These are phyloP conservation scores for Microcera coccophila DNA, from an alignment of 2,329 filamentous ascomycete species.

Conservation along the genomic window DNA sequence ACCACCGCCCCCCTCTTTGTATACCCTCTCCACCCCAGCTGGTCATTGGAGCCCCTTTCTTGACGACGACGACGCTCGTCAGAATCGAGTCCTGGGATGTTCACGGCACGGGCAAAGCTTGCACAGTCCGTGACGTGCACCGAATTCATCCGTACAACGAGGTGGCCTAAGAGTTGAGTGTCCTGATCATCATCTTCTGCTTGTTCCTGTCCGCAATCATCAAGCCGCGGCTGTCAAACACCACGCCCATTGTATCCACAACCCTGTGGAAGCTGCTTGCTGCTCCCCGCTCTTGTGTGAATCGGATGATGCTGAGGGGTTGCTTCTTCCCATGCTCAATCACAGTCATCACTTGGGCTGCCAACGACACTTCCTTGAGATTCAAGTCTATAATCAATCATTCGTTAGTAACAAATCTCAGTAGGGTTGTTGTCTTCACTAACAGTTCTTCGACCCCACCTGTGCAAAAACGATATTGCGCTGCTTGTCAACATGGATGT, in stretches of 20 bases:
- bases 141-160: too few species aligned
- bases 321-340: conserved; percentile 78
- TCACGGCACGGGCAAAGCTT: too few species aligned
- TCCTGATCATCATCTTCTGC: conserved; percentile 70
- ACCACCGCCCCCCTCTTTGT: not conserved
- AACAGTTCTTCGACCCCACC: conserved; percentile 74
- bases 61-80: not conserved
- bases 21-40: not conserved
- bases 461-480: conserved; percentile 76
- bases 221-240: conserved; percentile 62
- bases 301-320: conserved; percentile 74
- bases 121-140: too few species aligned
- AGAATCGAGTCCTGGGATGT: too few species aligned
- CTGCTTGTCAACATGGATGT: conserved; percentile 74
- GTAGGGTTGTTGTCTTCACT: conserved; percentile 32
- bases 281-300: conserved; percentile 88
- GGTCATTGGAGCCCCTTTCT: not conserved
- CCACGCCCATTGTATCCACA: conserved; percentile 68
- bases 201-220: conserved; percentile 65
- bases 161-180: conserved; percentile 46
- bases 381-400: conserved; percentile 57
- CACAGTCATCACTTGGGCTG: conserved; percentile 81
- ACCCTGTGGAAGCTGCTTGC: conserved; percentile 85
- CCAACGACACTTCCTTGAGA: conserved; percentile 84
- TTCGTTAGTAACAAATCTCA: conserved; percentile 16